phyloP scores from a whole-genome alignment of 257 asterid genomes.

The Eucommia ulmoides region DNA sequence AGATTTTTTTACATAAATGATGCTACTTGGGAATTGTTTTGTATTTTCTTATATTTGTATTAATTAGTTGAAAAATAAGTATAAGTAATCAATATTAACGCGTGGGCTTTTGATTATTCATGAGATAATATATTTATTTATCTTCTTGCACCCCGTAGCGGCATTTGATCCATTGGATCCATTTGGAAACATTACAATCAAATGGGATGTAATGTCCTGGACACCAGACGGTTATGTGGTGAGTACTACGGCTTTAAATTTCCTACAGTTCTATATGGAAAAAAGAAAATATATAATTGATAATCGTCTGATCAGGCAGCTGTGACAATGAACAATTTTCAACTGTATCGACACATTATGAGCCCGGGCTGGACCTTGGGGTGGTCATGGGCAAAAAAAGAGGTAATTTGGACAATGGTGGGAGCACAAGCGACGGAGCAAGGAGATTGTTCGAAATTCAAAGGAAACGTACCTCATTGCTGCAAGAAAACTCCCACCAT shows the following conservation, averaged over 20 bases:
- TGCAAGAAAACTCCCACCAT: slow-evolving; percentile 39
- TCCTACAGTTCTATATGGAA: no score
- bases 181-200: slow-evolving; percentile 66
- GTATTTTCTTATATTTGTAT: no score
- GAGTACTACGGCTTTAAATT: no score
- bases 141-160: slow-evolving; percentile 16
- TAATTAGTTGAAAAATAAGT: no score
- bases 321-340: slow-evolving; percentile 65
- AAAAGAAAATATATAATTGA: no score
- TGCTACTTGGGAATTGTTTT: no score
- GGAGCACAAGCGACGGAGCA: slow-evolving; percentile 80
- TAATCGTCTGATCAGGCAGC: slow-evolving; percentile 37
- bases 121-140: neutral
- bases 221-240: slow-evolving; percentile 77
- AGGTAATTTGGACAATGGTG: slow-evolving; percentile 68
- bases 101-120: neutral
- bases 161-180: slow-evolving; percentile 81
- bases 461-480: no score
- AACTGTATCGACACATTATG: slow-evolving; percentile 59
- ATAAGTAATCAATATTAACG: no score
- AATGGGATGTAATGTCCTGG: slow-evolving; percentile 79
- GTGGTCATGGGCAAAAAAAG: slow-evolving; percentile 79
- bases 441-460: no score
- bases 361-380: slow-evolving; percentile 69
- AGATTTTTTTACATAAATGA: no score